Percentiles rank a stretch among this genome's conserved stretches.
phyloP scores from a whole-genome alignment of 495 filamentous ascomycete genomes.

The Polyplosphaeria fusca region DNA sequence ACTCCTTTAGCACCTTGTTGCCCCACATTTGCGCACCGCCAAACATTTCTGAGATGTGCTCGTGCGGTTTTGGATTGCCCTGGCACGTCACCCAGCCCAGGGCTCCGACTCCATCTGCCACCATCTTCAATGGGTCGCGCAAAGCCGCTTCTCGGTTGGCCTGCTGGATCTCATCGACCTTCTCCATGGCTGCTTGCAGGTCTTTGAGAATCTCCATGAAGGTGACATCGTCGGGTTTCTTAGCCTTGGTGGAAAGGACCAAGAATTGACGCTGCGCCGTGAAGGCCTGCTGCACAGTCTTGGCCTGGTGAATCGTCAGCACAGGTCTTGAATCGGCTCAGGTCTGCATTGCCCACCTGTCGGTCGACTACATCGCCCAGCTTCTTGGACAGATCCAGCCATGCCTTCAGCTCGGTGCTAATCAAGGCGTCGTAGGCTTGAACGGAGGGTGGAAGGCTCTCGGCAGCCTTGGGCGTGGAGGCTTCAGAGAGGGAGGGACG shows the following conservation, averaged over 20 bases:
- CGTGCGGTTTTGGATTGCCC: conserved; percentile 68
- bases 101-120: conserved; percentile 83
- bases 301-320: conserved; percentile 47
- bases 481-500: conserved; percentile 2
- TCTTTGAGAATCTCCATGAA: conserved; percentile 76
- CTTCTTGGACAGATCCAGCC: conserved; percentile 70
- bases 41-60: conserved; percentile 74
- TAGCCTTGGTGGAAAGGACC: conserved; percentile 82
- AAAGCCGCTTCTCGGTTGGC: conserved; percentile 66
- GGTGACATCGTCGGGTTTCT: conserved; percentile 74
- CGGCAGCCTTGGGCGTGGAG: conserved; percentile 40
- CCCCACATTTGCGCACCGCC: conserved; percentile 84
- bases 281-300: conserved; percentile 64
- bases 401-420: conserved; percentile 68
- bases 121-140: conserved; percentile 75
- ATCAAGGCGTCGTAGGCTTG: conserved; percentile 84
- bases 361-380: conserved; percentile 76
- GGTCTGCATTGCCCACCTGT: conserved; percentile 59
- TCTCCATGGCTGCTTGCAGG: conserved; percentile 72
- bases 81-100: conserved; percentile 83
- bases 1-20: conserved; percentile 81
- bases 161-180: conserved; percentile 73
- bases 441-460: conserved; percentile 69
- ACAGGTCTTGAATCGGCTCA: neutral
- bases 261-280: conserved; percentile 82